Base-by-base conservation (phyloP, 192 early-diverging fungal genomes). In the Haplosporangium gracile region DNA sequence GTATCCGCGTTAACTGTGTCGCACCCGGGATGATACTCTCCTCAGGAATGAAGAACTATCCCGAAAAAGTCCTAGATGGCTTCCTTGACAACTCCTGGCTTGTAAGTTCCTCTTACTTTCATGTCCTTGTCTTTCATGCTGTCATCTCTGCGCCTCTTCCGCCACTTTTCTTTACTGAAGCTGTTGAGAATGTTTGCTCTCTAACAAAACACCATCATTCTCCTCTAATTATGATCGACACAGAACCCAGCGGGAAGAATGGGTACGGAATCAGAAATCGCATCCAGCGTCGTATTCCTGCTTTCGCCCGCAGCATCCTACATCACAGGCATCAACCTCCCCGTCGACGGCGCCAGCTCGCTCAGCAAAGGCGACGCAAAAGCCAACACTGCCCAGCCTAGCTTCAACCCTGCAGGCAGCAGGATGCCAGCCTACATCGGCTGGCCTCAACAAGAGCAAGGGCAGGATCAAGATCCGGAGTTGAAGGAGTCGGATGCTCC, bases 11-110 rank as follows among this genome's bases (percentile, higher is more conserved):
- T 43, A 82, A 82, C 40, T 77, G 81, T 65, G 74, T 82, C 15
- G 68, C 75, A 0, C 75, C 81, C 2, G 75, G 81, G 0, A 29
- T 82, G 42, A 82, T 76, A 9, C 20, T 76, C 29, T 72, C 51
- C 38, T 82, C 81, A 24, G 81, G 81, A 1, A 72, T 82, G 81
- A 82, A 77, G 70, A 82, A 73, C 36, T 82, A 74, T 40, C 49
- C 47, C n/a, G 75, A 77, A 20, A 51, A 77, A 11, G 53, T 82
- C 16, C 39, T 77, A 6, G 65, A 77, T 8, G 13, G 39, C 6
- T 43, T 82, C 22, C 36, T 69, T 5, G 51, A 26, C 0, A 69
- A 42, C 20, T 40, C 26, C 5, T 77, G 81, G 81, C 36, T 77
- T 43, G 81, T 82, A 73, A 77, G 55, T 65, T 15, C 9, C 11